Evolutionary conservation across 202 grass and related monocot species (phyloP).

Genomic region (Zoysia matrella): DNA sequence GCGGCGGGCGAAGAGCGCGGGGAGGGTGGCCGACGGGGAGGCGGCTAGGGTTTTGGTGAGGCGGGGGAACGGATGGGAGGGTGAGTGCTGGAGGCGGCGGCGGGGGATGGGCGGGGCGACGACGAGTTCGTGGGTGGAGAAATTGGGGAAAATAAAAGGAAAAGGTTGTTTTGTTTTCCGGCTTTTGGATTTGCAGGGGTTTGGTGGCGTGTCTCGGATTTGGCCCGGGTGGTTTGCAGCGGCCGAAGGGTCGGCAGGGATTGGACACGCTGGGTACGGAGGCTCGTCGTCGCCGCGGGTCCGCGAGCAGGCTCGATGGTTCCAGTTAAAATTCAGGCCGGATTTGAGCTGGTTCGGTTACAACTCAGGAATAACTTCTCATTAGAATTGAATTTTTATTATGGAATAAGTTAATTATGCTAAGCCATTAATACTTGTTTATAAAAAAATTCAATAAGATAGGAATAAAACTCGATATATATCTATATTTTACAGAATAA

Average conservation of each 20-base stretch:
- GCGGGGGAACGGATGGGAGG: slow-evolving; percentile 9
- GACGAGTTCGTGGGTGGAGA: slow-evolving; percentile 53
- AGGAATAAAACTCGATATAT: too few relatives aligned
- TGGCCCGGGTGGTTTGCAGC: slow-evolving; percentile 30
- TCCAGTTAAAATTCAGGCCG: neutral
- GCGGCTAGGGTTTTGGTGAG: slow-evolving; percentile 55
- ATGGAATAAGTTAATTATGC: too few relatives aligned
- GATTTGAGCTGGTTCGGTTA: neutral
- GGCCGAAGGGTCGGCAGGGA: slow-evolving; percentile 28
- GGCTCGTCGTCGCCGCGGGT: slow-evolving; percentile 21
- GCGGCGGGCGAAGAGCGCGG: neutral
- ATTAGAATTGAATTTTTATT: too few relatives aligned
- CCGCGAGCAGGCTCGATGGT: neutral
- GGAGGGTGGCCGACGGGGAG: neutral
- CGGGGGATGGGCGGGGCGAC: slow-evolving; percentile 47
- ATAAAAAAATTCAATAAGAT: too few relatives aligned
- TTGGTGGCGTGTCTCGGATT: slow-evolving; percentile 26
- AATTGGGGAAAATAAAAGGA: slow-evolving; percentile 42
- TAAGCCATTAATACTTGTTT: too few relatives aligned
- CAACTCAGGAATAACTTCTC: too few relatives aligned
- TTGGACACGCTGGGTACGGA: slow-evolving; percentile 24
- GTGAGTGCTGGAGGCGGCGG: slow-evolving; percentile 43
- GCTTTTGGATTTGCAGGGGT: slow-evolving; percentile 29
- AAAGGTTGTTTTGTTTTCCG: slow-evolving; percentile 24
- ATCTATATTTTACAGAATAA: too few relatives aligned